phyloP scores from a whole-genome alignment of 148 eudicot species.

The Gaultheria prostrata region DNA sequence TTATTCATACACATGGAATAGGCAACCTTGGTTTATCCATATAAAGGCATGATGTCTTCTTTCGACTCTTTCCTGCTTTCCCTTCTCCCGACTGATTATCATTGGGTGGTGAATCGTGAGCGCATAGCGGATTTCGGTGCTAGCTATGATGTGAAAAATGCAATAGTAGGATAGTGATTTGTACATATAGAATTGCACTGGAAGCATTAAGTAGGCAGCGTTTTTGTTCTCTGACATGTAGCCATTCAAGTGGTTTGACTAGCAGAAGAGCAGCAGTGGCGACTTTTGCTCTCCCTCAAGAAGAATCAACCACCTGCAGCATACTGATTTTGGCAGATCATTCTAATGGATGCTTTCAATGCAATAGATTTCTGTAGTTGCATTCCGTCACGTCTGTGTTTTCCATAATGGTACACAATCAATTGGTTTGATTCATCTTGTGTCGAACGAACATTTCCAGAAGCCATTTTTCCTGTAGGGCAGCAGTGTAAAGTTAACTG shows the following conservation, averaged over 20 bases:
- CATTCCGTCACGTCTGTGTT: not conserved
- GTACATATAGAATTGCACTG: slow-evolving; percentile 3
- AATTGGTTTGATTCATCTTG: not conserved
- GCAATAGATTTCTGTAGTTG: not conserved
- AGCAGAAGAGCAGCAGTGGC: not conserved
- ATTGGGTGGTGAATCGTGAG: not conserved
- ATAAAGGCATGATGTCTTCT: not conserved
- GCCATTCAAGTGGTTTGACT: not conserved
- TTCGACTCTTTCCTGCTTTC: not conserved
- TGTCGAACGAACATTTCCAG: not conserved
- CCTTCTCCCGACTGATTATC: not conserved
- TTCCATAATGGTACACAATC: not conserved
- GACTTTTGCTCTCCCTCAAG: not conserved
- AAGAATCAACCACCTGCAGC: not conserved
- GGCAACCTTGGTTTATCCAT: not conserved
- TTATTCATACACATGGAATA: not conserved
- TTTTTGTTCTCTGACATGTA: not conserved
- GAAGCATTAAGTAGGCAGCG: not conserved
- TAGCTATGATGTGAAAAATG: not conserved
- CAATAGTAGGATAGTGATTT: not conserved
- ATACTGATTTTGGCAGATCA: not conserved
- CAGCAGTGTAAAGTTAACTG: not conserved
- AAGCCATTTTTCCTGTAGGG: not conserved
- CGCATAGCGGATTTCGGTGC: not conserved
- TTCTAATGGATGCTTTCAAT: not conserved